Conservation (phyloP, 208 protist genomes). For the Trypanosoma brucei region DNA sequence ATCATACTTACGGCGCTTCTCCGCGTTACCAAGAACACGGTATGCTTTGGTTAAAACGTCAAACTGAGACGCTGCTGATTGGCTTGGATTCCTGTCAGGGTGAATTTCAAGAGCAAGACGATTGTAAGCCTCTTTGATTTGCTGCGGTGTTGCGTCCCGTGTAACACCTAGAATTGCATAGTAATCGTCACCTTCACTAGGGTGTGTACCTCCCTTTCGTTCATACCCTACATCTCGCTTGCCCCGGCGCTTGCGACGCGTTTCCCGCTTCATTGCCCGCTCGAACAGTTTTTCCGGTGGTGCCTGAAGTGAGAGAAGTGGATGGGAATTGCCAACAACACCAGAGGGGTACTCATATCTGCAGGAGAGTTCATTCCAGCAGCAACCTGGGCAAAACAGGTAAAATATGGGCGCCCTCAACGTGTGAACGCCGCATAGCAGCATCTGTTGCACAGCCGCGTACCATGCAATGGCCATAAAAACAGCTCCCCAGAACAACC, state of each 20-base stretch:
- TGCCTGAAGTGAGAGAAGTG: conserved; percentile 8
- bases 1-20: conserved; percentile 97
- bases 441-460: conserved; percentile 67
- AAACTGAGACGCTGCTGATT: conserved; percentile 83
- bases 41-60: conserved; percentile 94
- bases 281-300: conserved; percentile 16
- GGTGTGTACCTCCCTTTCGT: background rate
- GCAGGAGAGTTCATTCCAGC: conserved; percentile 21
- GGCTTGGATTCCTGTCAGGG: conserved; percentile 82
- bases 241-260: conserved; percentile 13
- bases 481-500: conserved; percentile 41
- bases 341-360: conserved; percentile 14
- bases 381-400: conserved; percentile 6
- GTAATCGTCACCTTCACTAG: conserved; percentile 31
- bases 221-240: conserved; percentile 10
- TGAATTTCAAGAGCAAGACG: conserved; percentile 81
- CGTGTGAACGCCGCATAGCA: conserved; percentile 44
- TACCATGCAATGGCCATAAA: conserved; percentile 61
- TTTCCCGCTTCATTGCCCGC: conserved; percentile 21
- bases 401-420: conserved; percentile 32
- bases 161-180: conserved; percentile 75
- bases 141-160: conserved; percentile 44
- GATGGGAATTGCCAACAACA: conserved; percentile 6
- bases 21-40: conserved; percentile 93
- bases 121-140: conserved; percentile 90